Percentiles rank a stretch among this genome's conserved stretches.
Conservation (phyloP, 2,329 filamentous ascomycete species). For the Thelonectria olida region DNA sequence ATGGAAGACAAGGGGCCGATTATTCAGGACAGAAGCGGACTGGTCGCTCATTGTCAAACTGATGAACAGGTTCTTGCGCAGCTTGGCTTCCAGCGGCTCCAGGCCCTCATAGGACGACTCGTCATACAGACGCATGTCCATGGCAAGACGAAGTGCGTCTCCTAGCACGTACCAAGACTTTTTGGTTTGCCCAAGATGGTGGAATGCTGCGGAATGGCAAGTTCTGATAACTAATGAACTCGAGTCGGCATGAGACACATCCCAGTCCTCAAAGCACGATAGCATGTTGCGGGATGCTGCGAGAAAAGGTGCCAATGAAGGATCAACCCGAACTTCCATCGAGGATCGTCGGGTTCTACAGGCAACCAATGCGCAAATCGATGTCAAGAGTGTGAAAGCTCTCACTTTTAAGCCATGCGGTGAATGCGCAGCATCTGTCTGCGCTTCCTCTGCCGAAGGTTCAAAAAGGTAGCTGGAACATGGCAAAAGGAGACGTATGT, state of each 20-base stretch:
- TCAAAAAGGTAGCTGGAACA: conserved; percentile 4
- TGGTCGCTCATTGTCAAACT: conserved; percentile 10
- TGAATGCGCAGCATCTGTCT: not conserved
- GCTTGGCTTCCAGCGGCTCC: conserved; percentile 13
- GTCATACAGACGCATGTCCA: conserved; percentile 19
- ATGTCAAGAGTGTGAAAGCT: conserved; percentile 9
- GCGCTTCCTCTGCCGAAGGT: not conserved
- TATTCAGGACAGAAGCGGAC: conserved; percentile 23
- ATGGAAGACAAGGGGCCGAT: conserved; percentile 10
- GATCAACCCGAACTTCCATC: not conserved
- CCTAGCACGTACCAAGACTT: conserved; percentile 17
- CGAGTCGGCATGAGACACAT: conserved; percentile 12
- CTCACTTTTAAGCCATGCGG: not conserved
- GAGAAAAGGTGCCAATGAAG: conserved; percentile 4
- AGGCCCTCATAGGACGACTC: conserved; percentile 9
- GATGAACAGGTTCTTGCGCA: conserved; percentile 11
- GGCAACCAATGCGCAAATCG: not conserved
- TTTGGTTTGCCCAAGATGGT: conserved; percentile 13
- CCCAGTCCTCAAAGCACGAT: conserved; percentile 16
- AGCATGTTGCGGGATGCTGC: conserved; percentile 17
- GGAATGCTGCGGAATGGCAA: conserved; percentile 12
- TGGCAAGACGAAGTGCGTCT: conserved; percentile 7
- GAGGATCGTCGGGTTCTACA: not conserved
- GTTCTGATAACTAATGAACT: conserved; percentile 11
- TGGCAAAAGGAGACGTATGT: not conserved